Percentiles rank a stretch among this genome's conserved stretches.
phyloP scores from a whole-genome alignment of 164 flowering plant species.

The Protea cynaroides region DNA sequence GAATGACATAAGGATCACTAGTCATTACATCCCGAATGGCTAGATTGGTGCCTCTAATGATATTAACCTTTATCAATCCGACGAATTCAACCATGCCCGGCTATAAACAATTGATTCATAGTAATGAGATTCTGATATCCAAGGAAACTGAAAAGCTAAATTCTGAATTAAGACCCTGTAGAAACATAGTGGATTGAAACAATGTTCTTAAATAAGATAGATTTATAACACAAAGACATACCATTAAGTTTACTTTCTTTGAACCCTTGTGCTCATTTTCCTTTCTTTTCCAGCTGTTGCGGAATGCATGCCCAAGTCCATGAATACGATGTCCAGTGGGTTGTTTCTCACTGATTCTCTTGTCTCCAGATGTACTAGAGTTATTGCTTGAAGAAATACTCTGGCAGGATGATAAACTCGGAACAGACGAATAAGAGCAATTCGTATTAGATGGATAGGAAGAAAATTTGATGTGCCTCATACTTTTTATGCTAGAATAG shows the following conservation, averaged over 20 bases:
- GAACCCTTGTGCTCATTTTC: constrained; percentile 39
- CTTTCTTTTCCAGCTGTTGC: constrained; percentile 79
- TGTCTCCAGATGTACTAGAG: constrained; percentile 25
- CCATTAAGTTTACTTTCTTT: constrained; percentile 49
- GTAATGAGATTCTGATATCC: constrained; percentile 5
- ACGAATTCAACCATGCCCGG: constrained; percentile 92
- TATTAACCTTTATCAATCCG: constrained; percentile 85
- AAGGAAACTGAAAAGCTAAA: constrained; percentile 1
- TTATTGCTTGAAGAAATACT: constrained; percentile 15
- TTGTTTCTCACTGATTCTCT: constrained; percentile 52
- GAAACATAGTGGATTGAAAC: background rate
- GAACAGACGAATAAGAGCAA: constrained; percentile 30
- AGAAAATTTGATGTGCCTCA: too few species aligned
- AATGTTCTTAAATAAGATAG: background rate
- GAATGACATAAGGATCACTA: constrained; percentile 95
- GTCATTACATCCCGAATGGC: constrained; percentile 76
- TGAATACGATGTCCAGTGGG: constrained; percentile 34
- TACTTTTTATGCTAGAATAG: too few species aligned
- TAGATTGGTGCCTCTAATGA: constrained; percentile 81
- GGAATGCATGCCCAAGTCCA: constrained; percentile 66
- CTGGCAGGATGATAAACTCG: constrained; percentile 17
- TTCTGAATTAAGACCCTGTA: background rate
- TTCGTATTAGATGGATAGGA: too few species aligned
- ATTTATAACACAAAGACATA: constrained; percentile 16
- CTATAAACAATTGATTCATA: constrained; percentile 29